phyloP scores from a whole-genome alignment of 1,284 basidiomycete species.

The Moesziomyces sp. region DNA sequence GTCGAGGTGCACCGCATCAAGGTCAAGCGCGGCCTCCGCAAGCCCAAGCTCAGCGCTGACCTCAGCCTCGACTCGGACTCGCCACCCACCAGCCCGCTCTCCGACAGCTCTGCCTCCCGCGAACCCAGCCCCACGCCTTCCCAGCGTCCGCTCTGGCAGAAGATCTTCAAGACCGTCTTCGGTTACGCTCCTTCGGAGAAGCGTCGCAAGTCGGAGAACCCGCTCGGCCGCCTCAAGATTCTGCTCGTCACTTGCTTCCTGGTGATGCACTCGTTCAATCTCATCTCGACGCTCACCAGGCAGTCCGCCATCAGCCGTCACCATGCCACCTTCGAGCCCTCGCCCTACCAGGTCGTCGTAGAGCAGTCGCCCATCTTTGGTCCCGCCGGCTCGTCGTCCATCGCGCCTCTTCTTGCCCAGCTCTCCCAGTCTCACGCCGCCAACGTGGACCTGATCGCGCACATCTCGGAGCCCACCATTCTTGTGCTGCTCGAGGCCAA shows the following conservation, averaged over 20 bases:
- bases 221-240: conserved; percentile 88
- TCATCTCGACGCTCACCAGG: conserved; percentile 89
- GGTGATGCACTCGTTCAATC: conserved; percentile 75
- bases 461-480: conserved; percentile 70
- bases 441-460: conserved; percentile 55
- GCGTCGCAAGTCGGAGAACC: conserved; percentile 74
- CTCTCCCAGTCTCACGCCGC: conserved; percentile 47
- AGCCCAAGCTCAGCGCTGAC: conserved; percentile 55
- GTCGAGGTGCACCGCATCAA: conserved; percentile 80
- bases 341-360: conserved; percentile 58
- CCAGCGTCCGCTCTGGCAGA: conserved; percentile 52
- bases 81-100: conserved; percentile 45
- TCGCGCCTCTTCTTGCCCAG: conserved; percentile 56
- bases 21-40: conserved; percentile 71
- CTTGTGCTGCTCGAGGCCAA: conserved; percentile 76
- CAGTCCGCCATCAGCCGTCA: conserved; percentile 76
- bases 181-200: conserved; percentile 73
- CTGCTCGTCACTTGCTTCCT: conserved; percentile 75
- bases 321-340: conserved; percentile 65
- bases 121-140: conserved; percentile 37
- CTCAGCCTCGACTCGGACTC: conserved; percentile 62
- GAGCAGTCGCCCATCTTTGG: conserved; percentile 46
- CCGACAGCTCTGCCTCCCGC: conserved; percentile 42
- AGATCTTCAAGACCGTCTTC: conserved; percentile 49
- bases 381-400: conserved; percentile 31